Evolutionary conservation across 139 green algal genomes (phyloP), one percentile per base, ranked within the genome.

Genomic region (Micractinium conductrix): DNA sequence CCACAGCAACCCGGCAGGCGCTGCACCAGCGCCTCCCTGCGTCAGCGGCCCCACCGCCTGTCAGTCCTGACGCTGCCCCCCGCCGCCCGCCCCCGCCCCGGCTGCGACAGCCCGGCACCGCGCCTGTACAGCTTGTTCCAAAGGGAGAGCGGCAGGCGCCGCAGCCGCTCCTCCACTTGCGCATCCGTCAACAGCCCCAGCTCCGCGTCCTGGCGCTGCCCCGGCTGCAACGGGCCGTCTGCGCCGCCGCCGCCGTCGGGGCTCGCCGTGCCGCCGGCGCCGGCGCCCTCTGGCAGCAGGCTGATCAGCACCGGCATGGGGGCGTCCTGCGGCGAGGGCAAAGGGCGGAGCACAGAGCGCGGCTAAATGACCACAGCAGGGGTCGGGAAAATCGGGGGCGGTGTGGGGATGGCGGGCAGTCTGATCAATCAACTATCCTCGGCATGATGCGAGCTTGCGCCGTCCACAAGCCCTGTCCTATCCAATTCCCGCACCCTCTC

Each of bases 61-160:
- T 30, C 17, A 4, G 17, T 33, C 21, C 55, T 21, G n/a, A n/a
- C 55, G 55, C 55, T 21, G 26, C 26, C 60, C 4, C 2, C 60
- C 12, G 12, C 48, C 48, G 10, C 14, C 48, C 48, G 14, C 12
- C 48, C 12, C 48, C 48, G 48, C 48, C 48, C 48, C 14, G 48
- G 12, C 48, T 14, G 14, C 1, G n/a, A 4, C n/a, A 43, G 2
- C 2, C 63, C 10, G 28, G n/a, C n/a, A n/a, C n/a, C n/a, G n/a
- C n/a, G 45, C 68, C 24, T 74, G 68, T 74, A 74, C 68, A 74
- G 68, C 37, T 24, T 7, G 37, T 74, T 26, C 71, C 43, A 78
- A 5, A 78, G 71, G 16, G 40, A 24, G 9, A 21, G 24, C 8
- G 71, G 43, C 38, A 78, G 38, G 10, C 43, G 71, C 71, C 33